phyloP scores from a whole-genome alignment of 2,329 filamentous ascomycete genomes.

The Ophiostoma perfectum region DNA sequence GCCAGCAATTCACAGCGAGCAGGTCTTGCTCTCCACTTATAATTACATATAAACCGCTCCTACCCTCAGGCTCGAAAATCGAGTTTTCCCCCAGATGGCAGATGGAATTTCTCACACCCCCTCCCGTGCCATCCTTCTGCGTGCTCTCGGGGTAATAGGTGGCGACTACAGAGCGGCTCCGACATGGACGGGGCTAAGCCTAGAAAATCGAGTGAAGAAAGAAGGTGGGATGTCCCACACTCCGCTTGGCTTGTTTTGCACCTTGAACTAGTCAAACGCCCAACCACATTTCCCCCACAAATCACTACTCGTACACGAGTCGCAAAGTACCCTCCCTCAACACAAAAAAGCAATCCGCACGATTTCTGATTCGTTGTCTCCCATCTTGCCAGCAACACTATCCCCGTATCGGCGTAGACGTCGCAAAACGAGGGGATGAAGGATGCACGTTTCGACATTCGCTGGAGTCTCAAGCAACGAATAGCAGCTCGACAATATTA shows the following conservation, averaged over 20 bases:
- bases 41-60: not conserved
- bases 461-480: not conserved
- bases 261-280: not conserved
- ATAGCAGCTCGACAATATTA: not conserved
- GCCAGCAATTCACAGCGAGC: not conserved
- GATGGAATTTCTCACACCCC: constrained; percentile 1
- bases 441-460: not conserved
- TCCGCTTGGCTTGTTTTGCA: not conserved
- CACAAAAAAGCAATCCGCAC: too few relatives aligned
- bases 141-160: constrained; percentile 18
- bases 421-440: not conserved
- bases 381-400: not conserved
- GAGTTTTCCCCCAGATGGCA: constrained; percentile 2
- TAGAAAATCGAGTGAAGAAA: not conserved
- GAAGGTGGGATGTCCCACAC: not conserved
- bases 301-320: not conserved
- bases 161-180: constrained; percentile 23
- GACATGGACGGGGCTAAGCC: constrained; percentile 10
- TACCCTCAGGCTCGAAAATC: not conserved
- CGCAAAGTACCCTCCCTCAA: not conserved
- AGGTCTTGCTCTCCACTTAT: not conserved
- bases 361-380: not conserved
- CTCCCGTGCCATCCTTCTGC: not conserved
- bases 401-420: constrained; percentile 1
- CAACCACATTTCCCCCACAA: not conserved